Conservation (phyloP, 2,329 filamentous ascomycete genomes). For the Claviceps humidiphila region DNA sequence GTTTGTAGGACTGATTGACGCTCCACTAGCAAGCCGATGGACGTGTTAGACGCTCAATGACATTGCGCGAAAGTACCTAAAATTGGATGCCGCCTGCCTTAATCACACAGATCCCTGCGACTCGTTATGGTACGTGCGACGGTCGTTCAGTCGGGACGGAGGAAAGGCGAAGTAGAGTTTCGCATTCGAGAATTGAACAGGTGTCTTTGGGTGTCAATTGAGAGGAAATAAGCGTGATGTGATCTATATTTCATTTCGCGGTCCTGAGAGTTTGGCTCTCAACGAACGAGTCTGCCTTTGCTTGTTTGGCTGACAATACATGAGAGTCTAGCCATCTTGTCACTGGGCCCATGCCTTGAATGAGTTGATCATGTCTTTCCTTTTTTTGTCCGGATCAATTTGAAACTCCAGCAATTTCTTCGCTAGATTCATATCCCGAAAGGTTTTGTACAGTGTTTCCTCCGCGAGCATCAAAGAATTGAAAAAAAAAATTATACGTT, state of each 20-base stretch:
- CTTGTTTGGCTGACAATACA: neutral
- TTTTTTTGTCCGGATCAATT: neutral
- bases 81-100: conserved; percentile 5
- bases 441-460: neutral
- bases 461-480: conserved; percentile 1
- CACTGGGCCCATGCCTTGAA: too few relatives aligned
- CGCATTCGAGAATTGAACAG: neutral
- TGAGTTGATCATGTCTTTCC: neutral
- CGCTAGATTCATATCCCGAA: neutral
- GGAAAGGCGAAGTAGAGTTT: neutral
- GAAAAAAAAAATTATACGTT: neutral
- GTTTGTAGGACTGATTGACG: neutral
- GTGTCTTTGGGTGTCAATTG: neutral
- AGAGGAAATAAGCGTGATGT: neutral
- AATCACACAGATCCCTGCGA: neutral
- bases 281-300: neutral
- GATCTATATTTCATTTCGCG: neutral
- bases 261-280: neutral
- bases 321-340: neutral
- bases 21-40: conserved; percentile 14
- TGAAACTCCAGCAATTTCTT: neutral
- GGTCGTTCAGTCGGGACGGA: neutral
- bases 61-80: conserved; percentile 9
- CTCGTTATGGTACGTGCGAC: neutral
- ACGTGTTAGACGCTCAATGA: conserved; percentile 21